phyloP scores from a whole-genome alignment of 2,329 filamentous ascomycete genomes.

The Alternaria sp. region DNA sequence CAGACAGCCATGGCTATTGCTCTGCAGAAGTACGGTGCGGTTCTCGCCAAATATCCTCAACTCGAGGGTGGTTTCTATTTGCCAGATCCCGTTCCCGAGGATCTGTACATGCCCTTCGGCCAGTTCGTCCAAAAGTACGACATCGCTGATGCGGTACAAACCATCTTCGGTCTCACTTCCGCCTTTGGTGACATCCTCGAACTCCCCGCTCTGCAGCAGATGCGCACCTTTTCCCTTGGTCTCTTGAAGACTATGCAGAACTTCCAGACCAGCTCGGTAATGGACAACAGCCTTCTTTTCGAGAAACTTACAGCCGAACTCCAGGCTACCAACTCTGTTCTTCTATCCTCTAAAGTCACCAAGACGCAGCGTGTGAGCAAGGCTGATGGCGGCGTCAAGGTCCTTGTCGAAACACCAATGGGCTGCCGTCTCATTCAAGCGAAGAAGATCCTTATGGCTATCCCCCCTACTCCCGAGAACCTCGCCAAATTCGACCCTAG shows the following conservation, averaged over 20 bases:
- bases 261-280: conserved; percentile 20
- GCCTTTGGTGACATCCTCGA: conserved; percentile 53
- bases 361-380: conserved; percentile 38
- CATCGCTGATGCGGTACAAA: conserved; percentile 54
- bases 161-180: conserved; percentile 34
- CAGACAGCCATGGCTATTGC: conserved; percentile 19
- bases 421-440: conserved; percentile 45
- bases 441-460: conserved; percentile 54
- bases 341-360: conserved; percentile 27
- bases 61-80: conserved; percentile 55
- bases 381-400: conserved; percentile 6
- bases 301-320: conserved; percentile 20
- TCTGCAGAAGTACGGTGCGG: conserved; percentile 34
- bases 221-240: conserved; percentile 14
- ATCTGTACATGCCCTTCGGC: conserved; percentile 60
- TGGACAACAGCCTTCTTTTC: conserved; percentile 39
- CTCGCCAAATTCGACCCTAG: conserved; percentile 52
- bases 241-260: conserved; percentile 15
- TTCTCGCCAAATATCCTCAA: conserved; percentile 30
- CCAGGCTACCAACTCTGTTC: conserved; percentile 11
- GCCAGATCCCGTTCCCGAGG: conserved; percentile 56
- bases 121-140: conserved; percentile 61
- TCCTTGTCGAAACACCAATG: conserved; percentile 24
- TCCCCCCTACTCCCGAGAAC: conserved; percentile 51
- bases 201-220: conserved; percentile 49